Evolutionary conservation across 371 early-diverging fungal genomes (phyloP).

Genomic region (Mucor sp.): DNA sequence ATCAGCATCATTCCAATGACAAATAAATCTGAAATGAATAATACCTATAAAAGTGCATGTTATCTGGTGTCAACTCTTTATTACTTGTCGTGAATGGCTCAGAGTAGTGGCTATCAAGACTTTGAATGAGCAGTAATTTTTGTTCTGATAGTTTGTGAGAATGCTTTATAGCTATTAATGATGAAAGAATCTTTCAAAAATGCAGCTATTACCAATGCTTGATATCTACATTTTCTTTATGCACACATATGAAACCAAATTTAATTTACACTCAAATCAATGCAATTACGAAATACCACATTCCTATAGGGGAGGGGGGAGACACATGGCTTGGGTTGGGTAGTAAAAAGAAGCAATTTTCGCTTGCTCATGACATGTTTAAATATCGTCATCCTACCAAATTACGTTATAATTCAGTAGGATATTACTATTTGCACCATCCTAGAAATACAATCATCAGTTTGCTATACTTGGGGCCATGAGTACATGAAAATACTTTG

Average conservation of each 20-base stretch:
- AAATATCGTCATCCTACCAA: neutral
- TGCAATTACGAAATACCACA: neutral
- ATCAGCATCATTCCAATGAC: neutral
- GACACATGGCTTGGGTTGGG: neutral
- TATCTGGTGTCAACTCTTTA: neutral
- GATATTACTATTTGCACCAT: too few species aligned
- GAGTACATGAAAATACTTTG: too few species aligned
- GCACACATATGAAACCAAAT: neutral
- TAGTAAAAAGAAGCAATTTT: neutral
- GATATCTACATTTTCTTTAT: neutral
- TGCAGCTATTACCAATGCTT: neutral
- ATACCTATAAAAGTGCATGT: too few species aligned
- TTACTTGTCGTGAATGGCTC: neutral
- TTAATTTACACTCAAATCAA: too few species aligned
- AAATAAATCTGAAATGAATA: neutral
- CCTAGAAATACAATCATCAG: too few species aligned
- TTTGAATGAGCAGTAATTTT: too few species aligned
- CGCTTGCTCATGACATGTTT: neutral
- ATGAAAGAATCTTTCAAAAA: neutral
- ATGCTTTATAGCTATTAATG: neutral
- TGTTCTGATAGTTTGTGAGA: neutral
- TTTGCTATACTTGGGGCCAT: too few species aligned
- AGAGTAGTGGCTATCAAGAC: too few species aligned
- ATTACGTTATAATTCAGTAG: neutral
- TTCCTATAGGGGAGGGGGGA: neutral